Evolutionary conservation across 495 filamentous ascomycete species (phyloP), one percentile per base, ranked within the genome.

Genomic region (Aspergillus ostianus): DNA sequence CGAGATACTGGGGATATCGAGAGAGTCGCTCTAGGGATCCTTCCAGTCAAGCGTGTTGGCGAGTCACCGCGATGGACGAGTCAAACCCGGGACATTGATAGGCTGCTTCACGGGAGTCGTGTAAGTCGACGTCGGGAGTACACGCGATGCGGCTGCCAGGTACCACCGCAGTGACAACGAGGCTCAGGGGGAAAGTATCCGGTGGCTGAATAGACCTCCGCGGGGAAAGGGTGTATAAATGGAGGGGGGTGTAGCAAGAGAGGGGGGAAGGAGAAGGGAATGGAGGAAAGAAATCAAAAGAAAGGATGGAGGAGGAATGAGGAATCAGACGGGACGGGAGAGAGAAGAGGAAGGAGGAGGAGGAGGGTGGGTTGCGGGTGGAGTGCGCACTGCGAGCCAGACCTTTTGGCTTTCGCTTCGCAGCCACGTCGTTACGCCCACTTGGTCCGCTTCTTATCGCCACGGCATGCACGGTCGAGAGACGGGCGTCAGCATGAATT

Each of bases 101-200:
- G 52, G 58, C 29, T 44, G 19, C 27, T 27, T 23, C 41, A 27
- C 49, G 36, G 36, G 36, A 47, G 56, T 54, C 23, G 51, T 45
- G 32, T 41, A 47, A 47, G 55, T 61, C 59, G 62, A 65, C 57
- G 62, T 64, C 59, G 63, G 54, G 44, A 47, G 57, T 41, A 63
- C 65, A 64, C 62, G 62, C 63, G 66, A 63, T 47, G 51, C 49
- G 52, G 60, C 51, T 54, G 59, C 53, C 59, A 67, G 61, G 64
- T 15, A 60, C 51, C 48, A 30, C 21, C 53, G 47, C 19, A 18
- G 30, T 26, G 61, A 56, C 47, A 50, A 47, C 55, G 45, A 45
- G 56, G 56, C 18, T 56, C 45, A 26, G 54, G 41, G 18, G 46
- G 19, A 56, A 32, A 21, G 44, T 7, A 45, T n/a, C 2, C 19